Evolutionary conservation across 148 eudicot genomes (phyloP), one percentile per base, ranked within the genome.

Genomic region (Limonium bicolor): DNA sequence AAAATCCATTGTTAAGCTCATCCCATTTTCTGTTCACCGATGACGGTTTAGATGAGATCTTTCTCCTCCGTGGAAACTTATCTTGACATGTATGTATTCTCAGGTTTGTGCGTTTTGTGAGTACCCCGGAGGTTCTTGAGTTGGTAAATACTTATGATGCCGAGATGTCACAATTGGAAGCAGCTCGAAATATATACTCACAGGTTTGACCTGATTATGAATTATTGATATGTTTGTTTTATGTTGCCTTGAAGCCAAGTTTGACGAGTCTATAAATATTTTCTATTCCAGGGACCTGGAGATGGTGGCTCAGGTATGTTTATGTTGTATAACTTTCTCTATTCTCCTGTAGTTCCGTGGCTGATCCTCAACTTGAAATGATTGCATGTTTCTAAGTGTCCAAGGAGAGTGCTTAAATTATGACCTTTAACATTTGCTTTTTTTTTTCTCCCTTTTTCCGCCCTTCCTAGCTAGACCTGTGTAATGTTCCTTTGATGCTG

Each of bases 81-180:
- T 44, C 59, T 36, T 54, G n/a, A 44, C 51, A 39, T 63, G 13
- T 41, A 39, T 63, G 13, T 41, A 14, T 60, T 51, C 46, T 48
- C 73, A 85, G 99, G 82, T 92, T 92, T 81, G 94, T 92, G 53
- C 80, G 76, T 40, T 81, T 76, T 72, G 99, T 92, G 24, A 78
- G 86, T 55, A 85, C 86, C 28, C 95, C 95, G 0, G 99, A 92
- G 58, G 69, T 92, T 42, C 40, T 92, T 65, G 95, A 92, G 61
- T 45, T 73, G 61, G 94, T 81, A 30, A 78, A 61, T 60, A 81
- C 78, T 14, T 71, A 51, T 58, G 95, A 92, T 65, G 86, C 88
- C 26, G 95, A 92, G 73, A 76, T 81, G 82, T 73, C 88, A 16
- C 95, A 92, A 50, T 47, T 92, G 48, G 99, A 92, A 78, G 80